These are phyloP conservation scores for Podospora pseudocomata DNA, from an alignment of 495 filamentous ascomycete genomes.

Conservation along the genomic window DNA sequence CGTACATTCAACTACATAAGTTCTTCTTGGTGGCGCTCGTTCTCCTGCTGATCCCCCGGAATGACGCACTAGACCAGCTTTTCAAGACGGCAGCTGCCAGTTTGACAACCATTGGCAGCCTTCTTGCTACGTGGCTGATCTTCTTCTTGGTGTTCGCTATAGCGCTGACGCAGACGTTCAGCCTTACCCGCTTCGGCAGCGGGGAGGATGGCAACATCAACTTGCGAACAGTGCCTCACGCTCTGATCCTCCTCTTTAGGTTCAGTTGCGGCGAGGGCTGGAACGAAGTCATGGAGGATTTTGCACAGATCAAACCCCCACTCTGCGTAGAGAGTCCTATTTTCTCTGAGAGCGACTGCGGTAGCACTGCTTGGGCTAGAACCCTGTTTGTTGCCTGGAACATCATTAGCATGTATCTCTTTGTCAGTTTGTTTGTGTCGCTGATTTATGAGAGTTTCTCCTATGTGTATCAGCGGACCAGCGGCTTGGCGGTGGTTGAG, in stretches of 20 bases:
- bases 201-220: slow-evolving; percentile 80
- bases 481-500: slow-evolving; percentile 75
- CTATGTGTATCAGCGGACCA: slow-evolving; percentile 97
- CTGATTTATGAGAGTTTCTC: slow-evolving; percentile 99
- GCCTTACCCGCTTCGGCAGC: slow-evolving; percentile 79
- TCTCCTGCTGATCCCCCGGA: slow-evolving; percentile 88
- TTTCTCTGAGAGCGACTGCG: slow-evolving; percentile 89
- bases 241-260: slow-evolving; percentile 88
- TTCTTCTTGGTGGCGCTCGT: slow-evolving; percentile 89
- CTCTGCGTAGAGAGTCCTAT: slow-evolving; percentile 62
- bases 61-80: slow-evolving; percentile 95
- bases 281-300: slow-evolving; percentile 97
- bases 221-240: slow-evolving; percentile 87
- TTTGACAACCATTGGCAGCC: slow-evolving; percentile 83
- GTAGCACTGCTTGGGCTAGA: slow-evolving; percentile 80
- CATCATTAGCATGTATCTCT: slow-evolving; percentile 99
- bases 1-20: slow-evolving; percentile 80
- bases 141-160: slow-evolving; percentile 96
- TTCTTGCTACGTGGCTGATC: slow-evolving; percentile 95
- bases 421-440: slow-evolving; percentile 96
- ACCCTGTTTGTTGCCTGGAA: slow-evolving; percentile 95
- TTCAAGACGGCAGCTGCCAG: slow-evolving; percentile 99
- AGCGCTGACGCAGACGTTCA: slow-evolving; percentile 93
- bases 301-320: slow-evolving; percentile 70
- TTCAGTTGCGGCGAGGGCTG: slow-evolving; percentile 92